phyloP scores from a whole-genome alignment of 2,329 filamentous ascomycete genomes.

The Orbilia ellipsospora region DNA sequence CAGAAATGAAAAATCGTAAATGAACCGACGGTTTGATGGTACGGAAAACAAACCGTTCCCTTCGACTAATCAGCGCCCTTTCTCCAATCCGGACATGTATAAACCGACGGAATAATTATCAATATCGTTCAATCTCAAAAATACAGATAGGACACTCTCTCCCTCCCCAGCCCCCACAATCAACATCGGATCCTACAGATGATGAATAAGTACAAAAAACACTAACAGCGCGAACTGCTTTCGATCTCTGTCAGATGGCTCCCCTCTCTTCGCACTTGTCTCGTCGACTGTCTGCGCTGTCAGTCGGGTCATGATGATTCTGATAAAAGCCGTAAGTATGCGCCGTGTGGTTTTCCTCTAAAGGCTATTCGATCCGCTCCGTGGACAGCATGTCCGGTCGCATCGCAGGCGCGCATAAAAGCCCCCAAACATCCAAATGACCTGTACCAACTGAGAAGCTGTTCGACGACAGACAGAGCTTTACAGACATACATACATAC shows the following conservation, averaged over 20 bases:
- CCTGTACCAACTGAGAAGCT: slow-evolving; percentile 46
- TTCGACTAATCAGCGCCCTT: too few relatives aligned
- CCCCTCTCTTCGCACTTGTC: slow-evolving; percentile 14
- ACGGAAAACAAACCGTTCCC: too few relatives aligned
- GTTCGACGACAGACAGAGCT: slow-evolving; percentile 20
- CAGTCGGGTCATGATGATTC: slow-evolving; percentile 16
- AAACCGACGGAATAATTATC: too few relatives aligned
- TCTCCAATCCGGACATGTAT: too few relatives aligned
- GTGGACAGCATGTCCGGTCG: slow-evolving; percentile 51
- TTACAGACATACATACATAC: too few relatives aligned
- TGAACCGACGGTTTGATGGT: too few relatives aligned
- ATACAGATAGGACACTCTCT: too few relatives aligned
- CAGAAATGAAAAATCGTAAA: too few relatives aligned
- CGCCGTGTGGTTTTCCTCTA: slow-evolving; percentile 45
- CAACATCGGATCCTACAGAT: too few relatives aligned
- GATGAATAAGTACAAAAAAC: too few relatives aligned
- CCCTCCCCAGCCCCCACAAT: too few relatives aligned
- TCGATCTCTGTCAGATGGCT: slow-evolving; percentile 39
- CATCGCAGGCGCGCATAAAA: slow-evolving; percentile 42
- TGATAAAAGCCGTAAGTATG: slow-evolving; percentile 46
- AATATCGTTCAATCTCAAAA: too few relatives aligned
- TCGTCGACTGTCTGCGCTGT: not conserved
- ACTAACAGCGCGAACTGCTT: slow-evolving; percentile 29
- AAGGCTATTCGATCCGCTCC: slow-evolving; percentile 54
- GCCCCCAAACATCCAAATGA: slow-evolving; percentile 36